These are phyloP conservation scores for Apiospora sp. DNA, from an alignment of 2,329 filamentous ascomycete genomes.

Conservation along the genomic window DNA sequence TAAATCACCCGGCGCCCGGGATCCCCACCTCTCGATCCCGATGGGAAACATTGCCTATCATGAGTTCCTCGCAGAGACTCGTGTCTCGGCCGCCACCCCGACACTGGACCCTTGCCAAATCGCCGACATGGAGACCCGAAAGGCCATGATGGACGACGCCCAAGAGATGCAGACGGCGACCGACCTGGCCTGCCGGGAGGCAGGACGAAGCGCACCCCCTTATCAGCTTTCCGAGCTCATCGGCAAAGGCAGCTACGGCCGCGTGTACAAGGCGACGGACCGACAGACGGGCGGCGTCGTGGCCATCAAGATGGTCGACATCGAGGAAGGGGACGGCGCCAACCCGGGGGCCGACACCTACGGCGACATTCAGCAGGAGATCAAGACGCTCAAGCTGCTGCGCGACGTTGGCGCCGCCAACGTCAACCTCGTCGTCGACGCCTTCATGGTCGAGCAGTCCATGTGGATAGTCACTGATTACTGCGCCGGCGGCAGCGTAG, in stretches of 20 bases:
- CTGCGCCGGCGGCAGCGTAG: slow-evolving; percentile 84
- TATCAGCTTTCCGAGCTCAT: slow-evolving; percentile 76
- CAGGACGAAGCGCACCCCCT: slow-evolving; percentile 66
- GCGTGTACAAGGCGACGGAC: slow-evolving; percentile 73
- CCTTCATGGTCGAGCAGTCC: slow-evolving; percentile 77
- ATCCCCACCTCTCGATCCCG: background rate
- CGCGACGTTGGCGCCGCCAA: slow-evolving; percentile 79
- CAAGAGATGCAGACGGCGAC: slow-evolving; percentile 73
- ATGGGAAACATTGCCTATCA: slow-evolving; percentile 6
- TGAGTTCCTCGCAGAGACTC: slow-evolving; percentile 1
- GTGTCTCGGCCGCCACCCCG: background rate
- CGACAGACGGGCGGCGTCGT: slow-evolving; percentile 62
- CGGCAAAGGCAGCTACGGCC: slow-evolving; percentile 77
- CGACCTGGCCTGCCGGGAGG: slow-evolving; percentile 66
- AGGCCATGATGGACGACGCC: slow-evolving; percentile 65
- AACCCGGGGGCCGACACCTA: slow-evolving; percentile 73
- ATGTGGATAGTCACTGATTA: slow-evolving; percentile 92
- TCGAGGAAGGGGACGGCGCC: slow-evolving; percentile 76
- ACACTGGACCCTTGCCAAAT: background rate
- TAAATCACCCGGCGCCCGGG: background rate
- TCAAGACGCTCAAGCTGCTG: slow-evolving; percentile 74
- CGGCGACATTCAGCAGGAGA: slow-evolving; percentile 73
- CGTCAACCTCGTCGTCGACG: slow-evolving; percentile 83
- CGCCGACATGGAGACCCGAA: background rate
- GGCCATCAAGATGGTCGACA: slow-evolving; percentile 84